Evolutionary conservation across 305 asterid species (phyloP), one percentile per base, ranked within the genome.

Genomic region (Ilex paraguariensis): DNA sequence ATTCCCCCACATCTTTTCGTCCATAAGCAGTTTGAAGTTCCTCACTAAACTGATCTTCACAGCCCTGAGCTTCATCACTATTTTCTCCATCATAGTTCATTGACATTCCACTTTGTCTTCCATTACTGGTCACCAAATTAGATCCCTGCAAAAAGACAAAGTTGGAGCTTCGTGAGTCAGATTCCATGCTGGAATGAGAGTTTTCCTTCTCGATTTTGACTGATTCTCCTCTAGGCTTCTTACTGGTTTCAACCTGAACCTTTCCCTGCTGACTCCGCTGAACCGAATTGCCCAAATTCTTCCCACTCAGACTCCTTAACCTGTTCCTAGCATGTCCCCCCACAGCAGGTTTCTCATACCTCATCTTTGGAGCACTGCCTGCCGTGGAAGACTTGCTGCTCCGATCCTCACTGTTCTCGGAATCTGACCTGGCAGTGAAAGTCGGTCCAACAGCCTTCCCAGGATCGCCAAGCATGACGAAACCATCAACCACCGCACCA

Each of bases 131-230:
- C 16, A 61, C 70, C 60, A 68, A 66, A 70, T 71, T 59, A 67
- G 44, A 70, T 39, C 82, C 95, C 86, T 78, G 88, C 81, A 73
- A 46, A 74, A 77, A 82, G 48, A 78, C 70, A 74, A 83, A 85
- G 79, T 79, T 77, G 79, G 80, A 80, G 82, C 84, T 85, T 74
- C 73, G 82, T 66, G 86, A 91, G 88, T 88, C 95, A 82, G 98
- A 91, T 69, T 91, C 95, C 88, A 86, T 51, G 77, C 96, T 88
- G 88, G 96, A 91, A 79, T 80, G 91, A 80, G 94, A 88, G 81
- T 78, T 84, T 77, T 84, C 86, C 82, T 84, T 88, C 90, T 88
- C 91, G 75, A 84, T 83, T 81, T 83, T 88, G 82, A 88, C 88
- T 84, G 70, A 59, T 50, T 78, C 85, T 55, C 90, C 95, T 77